Evolutionary conservation across 2,329 filamentous ascomycete species (phyloP).

Genomic region (Pseudogymnoascus sp.): DNA sequence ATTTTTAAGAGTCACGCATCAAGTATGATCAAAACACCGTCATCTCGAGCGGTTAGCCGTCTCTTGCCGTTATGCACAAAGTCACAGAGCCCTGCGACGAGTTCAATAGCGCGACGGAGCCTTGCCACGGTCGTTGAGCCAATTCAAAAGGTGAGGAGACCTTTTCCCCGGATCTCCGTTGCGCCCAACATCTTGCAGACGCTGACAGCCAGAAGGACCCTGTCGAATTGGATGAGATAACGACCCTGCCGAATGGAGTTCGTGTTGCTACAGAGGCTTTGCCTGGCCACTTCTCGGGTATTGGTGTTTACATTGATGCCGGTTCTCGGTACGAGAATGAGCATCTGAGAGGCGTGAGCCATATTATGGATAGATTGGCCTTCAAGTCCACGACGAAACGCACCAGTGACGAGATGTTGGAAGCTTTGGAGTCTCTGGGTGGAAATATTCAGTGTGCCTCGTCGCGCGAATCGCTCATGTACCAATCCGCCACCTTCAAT

Average conservation of each 20-base stretch:
- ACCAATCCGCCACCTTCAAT: slow-evolving; percentile 97
- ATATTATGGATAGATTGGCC: slow-evolving; percentile 90
- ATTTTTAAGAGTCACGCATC: slow-evolving; percentile 3
- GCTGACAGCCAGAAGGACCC: slow-evolving; percentile 55
- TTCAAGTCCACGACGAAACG: slow-evolving; percentile 80
- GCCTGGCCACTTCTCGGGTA: slow-evolving; percentile 87
- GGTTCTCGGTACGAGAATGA: slow-evolving; percentile 90
- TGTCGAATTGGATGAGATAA: slow-evolving; percentile 79
- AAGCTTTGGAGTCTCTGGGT: slow-evolving; percentile 78
- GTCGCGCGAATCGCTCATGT: slow-evolving; percentile 94
- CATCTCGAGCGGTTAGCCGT: slow-evolving; percentile 24
- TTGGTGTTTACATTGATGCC: slow-evolving; percentile 92
- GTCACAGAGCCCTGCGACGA: slow-evolving; percentile 20
- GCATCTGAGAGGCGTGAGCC: slow-evolving; percentile 79
- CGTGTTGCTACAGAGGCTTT: slow-evolving; percentile 92
- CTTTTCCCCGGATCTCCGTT: slow-evolving; percentile 10
- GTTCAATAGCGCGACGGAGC: slow-evolving; percentile 24
- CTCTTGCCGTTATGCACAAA: slow-evolving; percentile 19
- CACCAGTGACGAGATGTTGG: slow-evolving; percentile 77
- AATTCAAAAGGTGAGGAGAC: slow-evolving; percentile 29
- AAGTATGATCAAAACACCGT: slow-evolving; percentile 28
- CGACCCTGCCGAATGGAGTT: slow-evolving; percentile 83
- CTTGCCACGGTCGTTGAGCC: slow-evolving; percentile 29
- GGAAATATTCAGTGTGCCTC: slow-evolving; percentile 97
- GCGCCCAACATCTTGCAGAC: background rate